phyloP scores from a whole-genome alignment of 2,329 filamentous ascomycete genomes.

The Trichoderma lentiforme region DNA sequence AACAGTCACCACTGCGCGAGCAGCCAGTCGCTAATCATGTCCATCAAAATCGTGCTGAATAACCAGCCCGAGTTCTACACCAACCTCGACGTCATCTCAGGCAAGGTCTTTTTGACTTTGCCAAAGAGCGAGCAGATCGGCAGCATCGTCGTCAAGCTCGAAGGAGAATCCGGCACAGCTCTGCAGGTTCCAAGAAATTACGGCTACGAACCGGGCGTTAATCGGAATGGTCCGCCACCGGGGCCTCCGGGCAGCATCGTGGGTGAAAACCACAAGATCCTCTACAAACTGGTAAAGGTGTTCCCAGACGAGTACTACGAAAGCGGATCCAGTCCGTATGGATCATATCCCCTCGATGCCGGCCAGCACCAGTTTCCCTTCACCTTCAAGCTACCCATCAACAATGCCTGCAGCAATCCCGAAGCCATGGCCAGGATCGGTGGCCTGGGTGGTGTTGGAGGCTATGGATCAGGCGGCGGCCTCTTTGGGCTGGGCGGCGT shows the following conservation, averaged over 20 bases:
- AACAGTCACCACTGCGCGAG: not conserved
- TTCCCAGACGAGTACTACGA: slow-evolving; percentile 58
- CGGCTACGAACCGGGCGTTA: slow-evolving; percentile 40
- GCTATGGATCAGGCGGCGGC: slow-evolving; percentile 43
- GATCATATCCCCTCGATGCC: slow-evolving; percentile 58
- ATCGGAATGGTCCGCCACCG: slow-evolving; percentile 26
- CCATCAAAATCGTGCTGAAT: slow-evolving; percentile 64
- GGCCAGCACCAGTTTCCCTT: slow-evolving; percentile 77
- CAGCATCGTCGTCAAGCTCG: slow-evolving; percentile 76
- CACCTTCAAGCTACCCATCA: slow-evolving; percentile 72
- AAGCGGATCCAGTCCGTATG: slow-evolving; percentile 40
- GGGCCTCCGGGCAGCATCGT: slow-evolving; percentile 42
- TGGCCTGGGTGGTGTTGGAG: slow-evolving; percentile 52
- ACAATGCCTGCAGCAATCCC: slow-evolving; percentile 64
- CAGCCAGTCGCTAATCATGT: slow-evolving; percentile 46
- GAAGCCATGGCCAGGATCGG: slow-evolving; percentile 52
- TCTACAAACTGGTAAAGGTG: slow-evolving; percentile 71
- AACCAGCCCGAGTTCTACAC: slow-evolving; percentile 70
- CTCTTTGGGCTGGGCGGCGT: slow-evolving; percentile 51
- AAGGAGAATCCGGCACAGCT: slow-evolving; percentile 72
- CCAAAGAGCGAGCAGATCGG: slow-evolving; percentile 67
- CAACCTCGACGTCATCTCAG: slow-evolving; percentile 71
- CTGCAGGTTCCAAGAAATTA: slow-evolving; percentile 50
- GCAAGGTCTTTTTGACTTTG: slow-evolving; percentile 54
- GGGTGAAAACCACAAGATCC: slow-evolving; percentile 65